These are phyloP conservation scores for Myxozyma lipomycoides DNA, from an alignment of 805 yeast species.

Conservation along the genomic window DNA sequence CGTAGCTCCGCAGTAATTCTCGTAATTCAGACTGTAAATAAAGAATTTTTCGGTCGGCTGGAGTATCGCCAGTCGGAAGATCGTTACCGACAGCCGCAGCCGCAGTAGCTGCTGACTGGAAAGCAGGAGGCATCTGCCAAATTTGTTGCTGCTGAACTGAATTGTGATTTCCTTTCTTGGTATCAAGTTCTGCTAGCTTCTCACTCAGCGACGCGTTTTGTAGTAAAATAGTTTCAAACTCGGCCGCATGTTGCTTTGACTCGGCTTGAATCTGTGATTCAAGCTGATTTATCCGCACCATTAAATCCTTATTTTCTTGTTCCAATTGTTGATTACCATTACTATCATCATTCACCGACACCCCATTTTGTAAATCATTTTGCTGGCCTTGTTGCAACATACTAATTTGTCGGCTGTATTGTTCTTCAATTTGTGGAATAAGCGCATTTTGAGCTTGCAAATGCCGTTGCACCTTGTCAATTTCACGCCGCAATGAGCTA, in stretches of 20 bases:
- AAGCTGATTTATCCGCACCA: slow-evolving; percentile 1
- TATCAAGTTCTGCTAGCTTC: slow-evolving; percentile 5
- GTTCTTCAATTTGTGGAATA: neutral
- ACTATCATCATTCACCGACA: neutral
- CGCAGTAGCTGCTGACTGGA: neutral
- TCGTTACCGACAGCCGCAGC: neutral
- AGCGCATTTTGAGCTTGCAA: neutral
- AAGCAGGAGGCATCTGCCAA: neutral
- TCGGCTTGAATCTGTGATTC: slow-evolving; percentile 6
- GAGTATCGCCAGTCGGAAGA: neutral
- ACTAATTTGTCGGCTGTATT: neutral
- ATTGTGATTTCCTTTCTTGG: neutral
- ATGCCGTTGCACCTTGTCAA: neutral
- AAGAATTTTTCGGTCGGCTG: neutral
- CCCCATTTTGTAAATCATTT: slow-evolving; percentile 1
- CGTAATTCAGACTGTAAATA: slow-evolving; percentile 8
- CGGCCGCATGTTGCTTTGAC: slow-evolving; percentile 17
- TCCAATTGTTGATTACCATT: slow-evolving; percentile 2
- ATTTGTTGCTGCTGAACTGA: neutral
- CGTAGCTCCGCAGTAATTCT: slow-evolving; percentile 11
- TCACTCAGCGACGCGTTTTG: slow-evolving; percentile 24
- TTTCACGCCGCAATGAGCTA: neutral
- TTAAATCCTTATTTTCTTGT: slow-evolving; percentile 6
- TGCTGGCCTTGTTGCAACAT: neutral
- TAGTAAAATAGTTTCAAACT: slow-evolving; percentile 18